A percentile compares a stretch with the other conserved stretches of the same genome.
These are phyloP conservation scores for Nicotiana attenuata DNA, from an alignment of 257 asterid genomes.

Conservation along the genomic window DNA sequence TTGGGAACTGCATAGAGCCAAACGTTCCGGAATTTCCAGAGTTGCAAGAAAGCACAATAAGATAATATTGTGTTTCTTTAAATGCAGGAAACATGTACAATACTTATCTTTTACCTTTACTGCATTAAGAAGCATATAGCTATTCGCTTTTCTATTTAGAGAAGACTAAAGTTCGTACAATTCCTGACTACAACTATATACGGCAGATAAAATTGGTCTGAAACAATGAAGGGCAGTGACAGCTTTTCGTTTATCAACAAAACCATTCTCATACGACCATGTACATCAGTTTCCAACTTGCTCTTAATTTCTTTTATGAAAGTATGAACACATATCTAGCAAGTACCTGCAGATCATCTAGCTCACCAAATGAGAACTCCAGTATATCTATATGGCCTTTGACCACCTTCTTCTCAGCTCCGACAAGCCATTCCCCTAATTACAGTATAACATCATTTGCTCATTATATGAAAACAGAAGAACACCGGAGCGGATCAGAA, in stretches of 20 bases:
- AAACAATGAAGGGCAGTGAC: not conserved
- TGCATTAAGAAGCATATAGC: not conserved
- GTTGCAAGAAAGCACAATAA: not conserved
- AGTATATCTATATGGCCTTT: conserved; percentile 68
- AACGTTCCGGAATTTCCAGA: not conserved
- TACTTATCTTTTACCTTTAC: not conserved
- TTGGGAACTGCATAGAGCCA: not conserved
- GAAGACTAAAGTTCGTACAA: not conserved
- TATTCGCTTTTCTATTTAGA: not conserved
- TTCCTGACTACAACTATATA: not conserved
- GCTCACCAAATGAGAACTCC: conserved; percentile 89
- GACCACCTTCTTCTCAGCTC: conserved; percentile 60
- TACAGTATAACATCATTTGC: not conserved
- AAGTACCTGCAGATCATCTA: conserved; percentile 85
- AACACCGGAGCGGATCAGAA: not conserved
- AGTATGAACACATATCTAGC: not conserved
- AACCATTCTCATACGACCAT: not conserved
- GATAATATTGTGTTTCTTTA: too few species aligned
- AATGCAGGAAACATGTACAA: too few species aligned
- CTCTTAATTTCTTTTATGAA: not conserved
- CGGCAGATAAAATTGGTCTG: not conserved
- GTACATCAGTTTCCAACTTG: not conserved
- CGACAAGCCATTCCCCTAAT: conserved; percentile 81
- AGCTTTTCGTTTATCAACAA: not conserved
- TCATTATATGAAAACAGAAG: not conserved